phyloP scores from a whole-genome alignment of 208 protist genomes.

The Balamuthia mandrillaris region DNA sequence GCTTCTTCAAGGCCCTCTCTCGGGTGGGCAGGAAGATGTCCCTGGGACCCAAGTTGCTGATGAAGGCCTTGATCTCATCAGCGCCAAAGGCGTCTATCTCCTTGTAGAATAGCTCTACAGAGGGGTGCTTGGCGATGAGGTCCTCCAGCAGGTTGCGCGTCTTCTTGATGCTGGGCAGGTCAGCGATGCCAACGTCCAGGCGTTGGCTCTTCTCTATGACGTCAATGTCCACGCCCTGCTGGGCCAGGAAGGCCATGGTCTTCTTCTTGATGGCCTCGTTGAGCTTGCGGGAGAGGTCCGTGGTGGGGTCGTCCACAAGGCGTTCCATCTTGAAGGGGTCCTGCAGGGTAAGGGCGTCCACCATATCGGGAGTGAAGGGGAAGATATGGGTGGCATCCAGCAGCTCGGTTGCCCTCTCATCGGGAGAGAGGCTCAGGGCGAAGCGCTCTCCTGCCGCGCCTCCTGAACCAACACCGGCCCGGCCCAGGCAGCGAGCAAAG shows the following conservation, averaged over 20 bases:
- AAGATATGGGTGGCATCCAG: background rate
- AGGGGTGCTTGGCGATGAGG: background rate
- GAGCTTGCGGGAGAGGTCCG: background rate
- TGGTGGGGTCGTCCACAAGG: conserved; percentile 9
- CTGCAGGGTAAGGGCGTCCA: background rate
- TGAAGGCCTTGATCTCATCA: background rate
- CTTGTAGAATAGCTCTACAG: too few species aligned
- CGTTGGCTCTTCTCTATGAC: background rate
- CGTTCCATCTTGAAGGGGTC: conserved; percentile 10
- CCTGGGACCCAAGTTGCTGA: background rate
- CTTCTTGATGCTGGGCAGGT: background rate
- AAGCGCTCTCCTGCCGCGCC: background rate
- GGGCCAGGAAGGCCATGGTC: background rate
- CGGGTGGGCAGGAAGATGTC: conserved; percentile 4
- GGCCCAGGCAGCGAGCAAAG: background rate
- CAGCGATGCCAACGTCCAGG: conserved; percentile 2
- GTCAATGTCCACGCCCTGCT: conserved; percentile 7
- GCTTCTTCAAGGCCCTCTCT: background rate
- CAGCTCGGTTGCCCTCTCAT: background rate
- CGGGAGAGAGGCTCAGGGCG: background rate
- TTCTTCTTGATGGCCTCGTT: conserved; percentile 21
- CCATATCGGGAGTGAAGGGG: conserved; percentile 9
- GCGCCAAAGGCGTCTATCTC: background rate
- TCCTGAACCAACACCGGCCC: background rate
- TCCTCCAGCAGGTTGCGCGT: background rate